Evolutionary conservation across 352 stramenopile genomes (phyloP).

Genomic region (Bremia lactucae): DNA sequence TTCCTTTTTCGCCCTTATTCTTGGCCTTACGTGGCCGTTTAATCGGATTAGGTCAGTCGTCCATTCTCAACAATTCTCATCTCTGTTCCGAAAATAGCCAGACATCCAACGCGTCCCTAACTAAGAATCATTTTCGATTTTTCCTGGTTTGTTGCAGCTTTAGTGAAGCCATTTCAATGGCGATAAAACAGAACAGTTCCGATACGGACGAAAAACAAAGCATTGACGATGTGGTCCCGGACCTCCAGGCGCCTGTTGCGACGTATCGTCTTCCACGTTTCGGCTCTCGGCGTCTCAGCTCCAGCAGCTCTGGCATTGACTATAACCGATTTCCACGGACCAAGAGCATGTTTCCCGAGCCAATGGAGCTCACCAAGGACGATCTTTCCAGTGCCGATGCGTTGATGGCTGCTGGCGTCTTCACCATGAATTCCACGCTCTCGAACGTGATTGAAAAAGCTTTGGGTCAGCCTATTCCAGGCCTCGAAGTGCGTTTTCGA

Average conservation of each 20-base stretch:
- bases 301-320: constrained; percentile 8
- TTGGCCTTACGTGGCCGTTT: no score
- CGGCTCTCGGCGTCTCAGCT: constrained; percentile 17
- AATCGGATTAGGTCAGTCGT: no score
- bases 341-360: constrained; percentile 24
- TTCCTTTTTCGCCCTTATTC: no score
- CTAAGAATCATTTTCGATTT: no score
- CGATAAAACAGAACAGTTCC: no score
- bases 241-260: constrained; percentile 14
- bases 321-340: constrained; percentile 10
- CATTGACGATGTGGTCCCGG: constrained; percentile 10
- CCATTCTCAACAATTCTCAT: no score
- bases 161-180: no score
- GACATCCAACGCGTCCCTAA: no score
- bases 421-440: constrained; percentile 46
- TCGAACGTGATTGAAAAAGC: constrained; percentile 35
- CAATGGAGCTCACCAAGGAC: constrained; percentile 16
- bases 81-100: no score
- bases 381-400: constrained; percentile 35
- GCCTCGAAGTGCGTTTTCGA: constrained; percentile 46
- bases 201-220: constrained; percentile 12
- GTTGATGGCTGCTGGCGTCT: constrained; percentile 37
- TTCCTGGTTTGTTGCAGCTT: no score
- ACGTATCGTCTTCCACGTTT: constrained; percentile 23
- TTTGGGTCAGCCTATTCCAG: constrained; percentile 31